Evolutionary conservation across 257 asterid genomes (phyloP).

Genomic region (Penstemon newberryi): DNA sequence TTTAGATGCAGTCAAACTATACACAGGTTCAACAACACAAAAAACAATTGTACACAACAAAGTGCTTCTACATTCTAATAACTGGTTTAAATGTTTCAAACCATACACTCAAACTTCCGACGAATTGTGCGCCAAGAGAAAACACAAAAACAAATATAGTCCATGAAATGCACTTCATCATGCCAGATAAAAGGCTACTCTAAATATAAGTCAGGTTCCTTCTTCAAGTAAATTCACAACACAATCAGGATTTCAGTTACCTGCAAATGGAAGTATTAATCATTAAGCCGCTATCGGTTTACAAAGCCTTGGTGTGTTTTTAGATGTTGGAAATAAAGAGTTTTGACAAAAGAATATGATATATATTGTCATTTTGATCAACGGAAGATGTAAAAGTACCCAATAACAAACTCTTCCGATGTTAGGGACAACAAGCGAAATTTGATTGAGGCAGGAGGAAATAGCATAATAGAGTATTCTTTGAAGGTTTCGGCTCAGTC

Average conservation of each 20-base stretch:
- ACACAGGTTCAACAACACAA: slow-evolving; percentile 26
- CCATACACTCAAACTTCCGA: slow-evolving; percentile 32
- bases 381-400: too few relatives aligned
- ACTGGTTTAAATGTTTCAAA: slow-evolving; percentile 32
- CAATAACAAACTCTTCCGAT: background rate
- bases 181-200: slow-evolving; percentile 33
- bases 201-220: slow-evolving; percentile 31
- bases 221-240: slow-evolving; percentile 30
- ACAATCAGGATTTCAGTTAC: background rate
- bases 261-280: background rate
- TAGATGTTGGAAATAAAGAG: background rate
- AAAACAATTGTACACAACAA: slow-evolving; percentile 22
- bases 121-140: slow-evolving; percentile 29
- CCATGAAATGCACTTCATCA: slow-evolving; percentile 34
- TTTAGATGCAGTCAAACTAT: slow-evolving; percentile 31
- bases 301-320: background rate
- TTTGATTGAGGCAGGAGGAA: background rate
- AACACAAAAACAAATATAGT: slow-evolving; percentile 26
- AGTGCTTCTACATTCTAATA: slow-evolving; percentile 24
- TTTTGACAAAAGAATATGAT: background rate
- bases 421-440: background rate
- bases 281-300: background rate
- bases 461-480: background rate
- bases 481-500: background rate
- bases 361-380: too few relatives aligned